Conservation (phyloP, 345 rosid species). For the Trapa bicornis region DNA sequence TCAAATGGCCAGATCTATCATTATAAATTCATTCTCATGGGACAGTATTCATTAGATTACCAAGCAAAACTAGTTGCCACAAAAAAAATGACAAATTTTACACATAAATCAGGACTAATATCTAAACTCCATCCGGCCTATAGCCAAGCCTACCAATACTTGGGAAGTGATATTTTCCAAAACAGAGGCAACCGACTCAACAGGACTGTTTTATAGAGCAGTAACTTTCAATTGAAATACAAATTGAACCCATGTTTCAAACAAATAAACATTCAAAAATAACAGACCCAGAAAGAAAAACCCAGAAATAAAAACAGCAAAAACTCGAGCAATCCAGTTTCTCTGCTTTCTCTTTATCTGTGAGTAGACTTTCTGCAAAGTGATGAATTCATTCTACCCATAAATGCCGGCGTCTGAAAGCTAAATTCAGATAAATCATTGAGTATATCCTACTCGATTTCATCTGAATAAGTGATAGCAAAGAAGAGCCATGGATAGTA, state of each 20-base stretch:
- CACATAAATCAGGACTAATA: too few relatives aligned
- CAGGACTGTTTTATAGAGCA: background rate
- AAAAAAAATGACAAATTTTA: background rate
- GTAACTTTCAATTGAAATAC: background rate
- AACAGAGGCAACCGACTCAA: background rate
- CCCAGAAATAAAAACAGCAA: too few relatives aligned
- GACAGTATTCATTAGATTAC: too few relatives aligned
- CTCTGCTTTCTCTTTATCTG: background rate
- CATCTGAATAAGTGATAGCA: too few relatives aligned
- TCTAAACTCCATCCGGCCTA: background rate
- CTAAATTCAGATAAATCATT: background rate
- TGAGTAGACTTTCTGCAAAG: background rate
- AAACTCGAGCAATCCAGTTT: background rate
- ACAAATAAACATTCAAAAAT: too few relatives aligned
- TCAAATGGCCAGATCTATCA: background rate
- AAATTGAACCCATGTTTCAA: too few relatives aligned
- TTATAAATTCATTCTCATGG: background rate
- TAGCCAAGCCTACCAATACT: background rate
- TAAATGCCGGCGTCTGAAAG: background rate
- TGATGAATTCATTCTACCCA: background rate
- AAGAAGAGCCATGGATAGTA: too few relatives aligned
- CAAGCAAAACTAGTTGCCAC: background rate
- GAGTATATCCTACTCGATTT: background rate
- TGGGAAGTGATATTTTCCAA: background rate
- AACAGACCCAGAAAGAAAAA: too few relatives aligned